Evolutionary conservation across 345 rosid species (phyloP).

Genomic region (Lepidium aucheri): DNA sequence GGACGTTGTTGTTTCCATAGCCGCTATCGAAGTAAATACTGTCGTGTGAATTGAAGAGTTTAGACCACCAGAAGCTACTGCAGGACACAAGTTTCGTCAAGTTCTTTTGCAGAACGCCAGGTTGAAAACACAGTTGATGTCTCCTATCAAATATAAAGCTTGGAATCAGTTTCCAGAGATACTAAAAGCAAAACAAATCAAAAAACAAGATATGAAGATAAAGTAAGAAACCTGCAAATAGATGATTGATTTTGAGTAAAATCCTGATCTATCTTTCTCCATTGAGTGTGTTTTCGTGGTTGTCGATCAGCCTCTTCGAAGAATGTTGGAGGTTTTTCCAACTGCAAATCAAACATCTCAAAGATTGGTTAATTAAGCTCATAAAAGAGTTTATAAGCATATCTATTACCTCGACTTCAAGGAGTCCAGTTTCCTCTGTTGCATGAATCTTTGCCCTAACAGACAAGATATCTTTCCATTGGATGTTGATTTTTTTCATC

Average conservation of each 20-base stretch:
- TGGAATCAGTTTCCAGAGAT: neutral
- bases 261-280: slow-evolving; percentile 29
- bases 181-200: neutral
- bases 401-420: slow-evolving; percentile 32
- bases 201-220: neutral
- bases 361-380: neutral
- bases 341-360: slow-evolving; percentile 22
- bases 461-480: slow-evolving; percentile 29
- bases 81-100: slow-evolving; percentile 39
- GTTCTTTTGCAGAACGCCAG: slow-evolving; percentile 39
- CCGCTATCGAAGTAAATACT: slow-evolving; percentile 21
- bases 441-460: neutral
- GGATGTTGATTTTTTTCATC: slow-evolving; percentile 41
- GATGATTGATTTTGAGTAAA: slow-evolving; percentile 33
- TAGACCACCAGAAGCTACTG: slow-evolving; percentile 30
- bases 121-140: slow-evolving; percentile 38
- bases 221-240: slow-evolving; percentile 28
- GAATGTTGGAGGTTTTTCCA: slow-evolving; percentile 30
- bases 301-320: slow-evolving; percentile 33
- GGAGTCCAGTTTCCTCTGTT: slow-evolving; percentile 14
- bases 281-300: slow-evolving; percentile 37
- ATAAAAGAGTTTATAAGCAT: neutral
- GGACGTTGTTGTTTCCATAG: neutral
- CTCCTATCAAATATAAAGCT: slow-evolving; percentile 30
- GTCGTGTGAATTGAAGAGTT: slow-evolving; percentile 15